Conservation (phyloP, 306 rosid genomes). For the Fagus sylvatica region DNA sequence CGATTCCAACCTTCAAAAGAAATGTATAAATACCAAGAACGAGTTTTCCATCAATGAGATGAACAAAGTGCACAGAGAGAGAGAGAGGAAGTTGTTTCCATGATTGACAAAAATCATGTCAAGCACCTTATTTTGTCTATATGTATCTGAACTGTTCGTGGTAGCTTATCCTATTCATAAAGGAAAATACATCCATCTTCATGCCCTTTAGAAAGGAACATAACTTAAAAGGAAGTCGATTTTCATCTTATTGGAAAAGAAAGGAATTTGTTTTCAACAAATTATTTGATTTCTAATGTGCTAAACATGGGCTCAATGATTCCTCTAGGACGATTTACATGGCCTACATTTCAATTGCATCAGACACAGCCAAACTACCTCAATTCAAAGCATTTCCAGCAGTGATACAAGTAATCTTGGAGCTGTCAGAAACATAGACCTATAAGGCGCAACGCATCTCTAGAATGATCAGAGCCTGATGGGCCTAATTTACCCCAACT, state of each 20-base stretch:
- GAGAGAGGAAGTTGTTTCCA: not conserved
- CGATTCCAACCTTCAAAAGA: not conserved
- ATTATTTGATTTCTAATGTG: not conserved
- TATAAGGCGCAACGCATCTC: not conserved
- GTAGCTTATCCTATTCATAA: not conserved
- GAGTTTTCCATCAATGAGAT: not conserved
- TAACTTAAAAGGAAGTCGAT: not conserved
- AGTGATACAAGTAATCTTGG: not conserved
- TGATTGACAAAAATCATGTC: not conserved
- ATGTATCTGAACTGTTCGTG: not conserved
- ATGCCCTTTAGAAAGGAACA: too few species aligned
- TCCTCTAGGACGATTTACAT: not conserved
- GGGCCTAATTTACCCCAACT: not conserved
- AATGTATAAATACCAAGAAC: not conserved
- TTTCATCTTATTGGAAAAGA: not conserved
- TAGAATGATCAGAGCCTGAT: not conserved
- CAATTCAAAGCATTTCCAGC: not conserved
- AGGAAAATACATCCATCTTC: not conserved
- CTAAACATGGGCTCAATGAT: not conserved
- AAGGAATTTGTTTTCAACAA: not conserved
- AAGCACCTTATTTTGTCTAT: not conserved
- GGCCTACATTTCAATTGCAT: not conserved
- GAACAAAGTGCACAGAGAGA: not conserved
- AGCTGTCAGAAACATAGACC: not conserved
- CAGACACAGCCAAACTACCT: not conserved